phyloP scores from a whole-genome alignment of 129 eudicot genomes.

The Artemisia tridentata region DNA sequence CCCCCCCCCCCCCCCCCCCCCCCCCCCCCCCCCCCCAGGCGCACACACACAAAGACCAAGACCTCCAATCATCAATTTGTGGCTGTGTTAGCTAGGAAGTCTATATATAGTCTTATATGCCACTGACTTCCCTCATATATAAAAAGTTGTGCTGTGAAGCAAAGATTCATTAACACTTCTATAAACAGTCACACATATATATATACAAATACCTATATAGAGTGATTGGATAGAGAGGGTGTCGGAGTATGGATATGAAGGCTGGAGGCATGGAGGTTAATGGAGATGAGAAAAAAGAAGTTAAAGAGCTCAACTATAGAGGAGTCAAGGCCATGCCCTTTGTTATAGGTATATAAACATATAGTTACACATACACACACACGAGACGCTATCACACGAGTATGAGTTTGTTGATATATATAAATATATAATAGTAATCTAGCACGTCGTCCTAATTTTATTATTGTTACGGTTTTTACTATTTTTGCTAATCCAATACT shows the following conservation, averaged over 20 bases:
- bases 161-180: constrained; percentile 2
- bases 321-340: constrained; percentile 58
- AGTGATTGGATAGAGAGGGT: background rate
- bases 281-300: constrained; percentile 32
- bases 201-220: background rate
- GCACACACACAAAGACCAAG: too few species aligned
- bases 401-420: too few species aligned
- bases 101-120: constrained; percentile 18
- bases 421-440: too few species aligned
- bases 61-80: background rate
- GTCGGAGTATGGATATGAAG: constrained; percentile 23
- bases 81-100: background rate
- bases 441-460: too few species aligned
- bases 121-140: background rate
- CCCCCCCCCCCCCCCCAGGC: background rate
- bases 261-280: constrained; percentile 23
- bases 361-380: background rate
- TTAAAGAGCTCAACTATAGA: constrained; percentile 39
- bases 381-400: too few species aligned
- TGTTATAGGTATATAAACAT: constrained; percentile 33
- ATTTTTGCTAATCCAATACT: too few species aligned
- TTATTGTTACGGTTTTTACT: too few species aligned
- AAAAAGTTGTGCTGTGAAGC: background rate
- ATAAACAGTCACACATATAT: background rate
- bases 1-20: background rate